A percentile compares a stretch with the other conserved stretches of the same genome.
Conservation (phyloP, 2,329 filamentous ascomycete genomes). For the Knufia petricola region DNA sequence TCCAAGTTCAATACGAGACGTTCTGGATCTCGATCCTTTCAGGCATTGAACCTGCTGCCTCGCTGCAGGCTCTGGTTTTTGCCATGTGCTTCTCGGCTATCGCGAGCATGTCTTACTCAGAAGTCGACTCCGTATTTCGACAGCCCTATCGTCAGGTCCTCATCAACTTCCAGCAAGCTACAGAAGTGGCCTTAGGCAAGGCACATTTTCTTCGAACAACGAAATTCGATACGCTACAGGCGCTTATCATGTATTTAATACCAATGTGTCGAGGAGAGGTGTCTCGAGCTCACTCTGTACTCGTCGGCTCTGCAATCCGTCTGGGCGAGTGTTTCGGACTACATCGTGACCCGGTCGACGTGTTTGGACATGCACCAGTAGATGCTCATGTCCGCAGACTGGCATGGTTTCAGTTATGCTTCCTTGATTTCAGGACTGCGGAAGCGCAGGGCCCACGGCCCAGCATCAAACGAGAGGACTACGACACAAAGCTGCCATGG, state of each 20-base stretch:
- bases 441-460: constrained; percentile 65
- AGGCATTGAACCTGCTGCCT: constrained; percentile 52
- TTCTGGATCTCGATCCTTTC: constrained; percentile 56
- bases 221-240: constrained; percentile 64
- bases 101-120: constrained; percentile 53
- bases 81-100: constrained; percentile 60
- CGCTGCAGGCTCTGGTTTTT: constrained; percentile 60
- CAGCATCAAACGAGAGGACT: constrained; percentile 63
- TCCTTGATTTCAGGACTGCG: constrained; percentile 64
- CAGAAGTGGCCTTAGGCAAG: constrained; percentile 57
- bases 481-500: constrained; percentile 61
- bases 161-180: constrained; percentile 54
- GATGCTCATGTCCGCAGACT: constrained; percentile 63
- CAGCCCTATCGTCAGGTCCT: constrained; percentile 49
- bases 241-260: constrained; percentile 60
- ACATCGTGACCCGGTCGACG: constrained; percentile 56
- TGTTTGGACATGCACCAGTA: constrained; percentile 54
- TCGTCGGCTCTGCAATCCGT: constrained; percentile 61
- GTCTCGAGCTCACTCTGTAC: constrained; percentile 62
- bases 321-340: constrained; percentile 71
- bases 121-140: constrained; percentile 44
- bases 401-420: constrained; percentile 70
- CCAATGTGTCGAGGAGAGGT: constrained; percentile 63
- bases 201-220: constrained; percentile 64
- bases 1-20: constrained; percentile 52